Evolutionary conservation across 169 alveolate species (phyloP), one percentile per base, ranked within the genome.

Genomic region (Amoebophrya sp.): DNA sequence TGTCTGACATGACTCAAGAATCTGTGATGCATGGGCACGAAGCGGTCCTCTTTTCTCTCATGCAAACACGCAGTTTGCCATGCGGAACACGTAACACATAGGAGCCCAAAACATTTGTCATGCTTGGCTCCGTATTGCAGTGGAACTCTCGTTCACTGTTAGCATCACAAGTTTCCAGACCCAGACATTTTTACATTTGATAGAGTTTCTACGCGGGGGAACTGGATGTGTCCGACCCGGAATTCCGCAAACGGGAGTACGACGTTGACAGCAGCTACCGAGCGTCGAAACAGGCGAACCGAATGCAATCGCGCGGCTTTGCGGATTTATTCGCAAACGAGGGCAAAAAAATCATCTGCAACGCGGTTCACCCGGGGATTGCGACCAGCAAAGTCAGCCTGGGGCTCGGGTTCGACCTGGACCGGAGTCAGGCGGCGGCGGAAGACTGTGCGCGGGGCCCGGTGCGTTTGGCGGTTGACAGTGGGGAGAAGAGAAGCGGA

Each of bases 381-480:
- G 83, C 83, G 7, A 66, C 83, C 32, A 66, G 83, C 35, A 66
- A 25, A 7, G 83, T 66, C 32, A 12, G 35, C 18, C 83, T 66
- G 83, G 83, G 83, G 18, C 18, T 66, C 1, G 83, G 83, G 10
- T 66, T 66, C 83, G 83, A 66, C 83, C 18, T 66, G 83, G 83
- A 66, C 83, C 29, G 83, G 35, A 66, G 83, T n/a, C 83, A 66
- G 35, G 83, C 38, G 35, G 83, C 83, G 35, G 83, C 83, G 35
- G 83, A 66, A 25, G 32, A 66, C 2, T 66, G 83, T 25, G 83
- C 83, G 83, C 29, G 35, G 83, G 83, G 83, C 29, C 83, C 83
- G 83, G 83, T 66, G 83, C 1, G 10, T 1, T 18, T 7, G 83
- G 83, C 83, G 12, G 54, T 66, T 47, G 7, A 47, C 18, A 18